Conservation (phyloP, 1,284 basidiomycete genomes). For the Sphaerobolus stellatus region DNA sequence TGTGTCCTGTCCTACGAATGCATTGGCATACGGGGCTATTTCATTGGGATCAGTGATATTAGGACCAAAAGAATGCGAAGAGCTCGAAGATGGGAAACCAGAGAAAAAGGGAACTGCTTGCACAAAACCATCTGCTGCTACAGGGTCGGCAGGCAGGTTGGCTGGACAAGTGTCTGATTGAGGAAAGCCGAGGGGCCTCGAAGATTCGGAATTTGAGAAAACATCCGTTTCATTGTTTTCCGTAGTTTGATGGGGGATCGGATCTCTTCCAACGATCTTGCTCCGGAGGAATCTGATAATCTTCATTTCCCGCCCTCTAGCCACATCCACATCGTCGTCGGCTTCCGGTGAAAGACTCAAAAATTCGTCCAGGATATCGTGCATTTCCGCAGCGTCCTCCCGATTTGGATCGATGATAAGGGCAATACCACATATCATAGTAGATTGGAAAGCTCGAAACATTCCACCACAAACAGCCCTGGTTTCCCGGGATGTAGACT, state of each 20-base stretch:
- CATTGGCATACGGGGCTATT: too few species aligned
- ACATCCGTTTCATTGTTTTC: too few species aligned
- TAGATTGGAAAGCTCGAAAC: constrained; percentile 81
- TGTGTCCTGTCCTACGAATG: background rate
- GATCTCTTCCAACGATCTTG: constrained; percentile 36
- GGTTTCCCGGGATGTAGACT: constrained; percentile 57
- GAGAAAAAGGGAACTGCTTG: background rate
- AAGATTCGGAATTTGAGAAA: background rate
- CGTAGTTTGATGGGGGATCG: background rate
- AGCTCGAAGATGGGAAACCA: background rate
- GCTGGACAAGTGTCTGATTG: constrained; percentile 1
- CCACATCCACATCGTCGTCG: constrained; percentile 66
- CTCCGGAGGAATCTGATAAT: constrained; percentile 76
- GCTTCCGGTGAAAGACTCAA: constrained; percentile 34
- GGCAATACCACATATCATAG: constrained; percentile 84
- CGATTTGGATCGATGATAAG: constrained; percentile 75
- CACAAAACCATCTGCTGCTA: background rate
- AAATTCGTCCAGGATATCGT: constrained; percentile 74
- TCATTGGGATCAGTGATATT: too few species aligned
- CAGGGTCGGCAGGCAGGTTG: background rate
- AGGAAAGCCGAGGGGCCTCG: background rate
- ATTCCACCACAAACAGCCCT: constrained; percentile 72
- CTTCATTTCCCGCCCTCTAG: constrained; percentile 74
- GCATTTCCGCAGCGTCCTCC: constrained; percentile 65
- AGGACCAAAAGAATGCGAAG: too few species aligned